phyloP scores from a whole-genome alignment of 768 basidiomycete species.

The Boletus tylopilopsis region DNA sequence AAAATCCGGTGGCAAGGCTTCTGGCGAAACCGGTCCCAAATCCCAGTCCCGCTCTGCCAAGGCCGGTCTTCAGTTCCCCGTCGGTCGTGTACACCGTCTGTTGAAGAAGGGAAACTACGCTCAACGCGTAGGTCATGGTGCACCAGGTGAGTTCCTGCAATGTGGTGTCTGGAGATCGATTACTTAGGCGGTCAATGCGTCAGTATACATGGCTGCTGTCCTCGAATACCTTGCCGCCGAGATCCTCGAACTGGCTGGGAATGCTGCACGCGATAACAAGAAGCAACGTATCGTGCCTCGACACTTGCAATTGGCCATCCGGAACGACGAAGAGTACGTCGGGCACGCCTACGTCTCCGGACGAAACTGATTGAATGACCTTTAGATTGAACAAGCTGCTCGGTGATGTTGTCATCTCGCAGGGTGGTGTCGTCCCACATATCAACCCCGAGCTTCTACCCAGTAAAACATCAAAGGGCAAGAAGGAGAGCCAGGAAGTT shows the following conservation, averaged over 20 bases:
- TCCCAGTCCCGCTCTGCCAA: conserved; percentile 39
- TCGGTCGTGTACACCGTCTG: conserved; percentile 60
- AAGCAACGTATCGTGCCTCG: conserved; percentile 63
- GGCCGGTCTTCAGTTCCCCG: conserved; percentile 45
- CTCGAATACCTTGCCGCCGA: conserved; percentile 62
- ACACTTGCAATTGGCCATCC: conserved; percentile 62
- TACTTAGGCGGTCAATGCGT: background rate
- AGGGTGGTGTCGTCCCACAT: conserved; percentile 55
- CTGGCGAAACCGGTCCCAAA: conserved; percentile 31
- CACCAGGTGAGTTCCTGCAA: conserved; percentile 35
- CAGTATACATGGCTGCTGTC: conserved; percentile 58
- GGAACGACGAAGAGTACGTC: conserved; percentile 53
- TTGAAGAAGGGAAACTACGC: conserved; percentile 59
- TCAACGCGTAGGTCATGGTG: conserved; percentile 53
- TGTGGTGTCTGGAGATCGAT: background rate
- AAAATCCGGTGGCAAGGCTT: conserved; percentile 63
- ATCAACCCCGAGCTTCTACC: conserved; percentile 53
- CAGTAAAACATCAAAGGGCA: conserved; percentile 50
- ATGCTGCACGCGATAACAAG: conserved; percentile 53
- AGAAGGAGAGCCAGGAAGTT: conserved; percentile 49
- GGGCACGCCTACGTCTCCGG: background rate
- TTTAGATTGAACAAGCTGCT: conserved; percentile 38
- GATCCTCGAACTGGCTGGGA: conserved; percentile 60
- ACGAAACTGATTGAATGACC: background rate
- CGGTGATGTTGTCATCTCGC: conserved; percentile 54